Evolutionary conservation across 1,284 basidiomycete genomes (phyloP).

Genomic region (Cutaneotrichosporon cutaneum): DNA sequence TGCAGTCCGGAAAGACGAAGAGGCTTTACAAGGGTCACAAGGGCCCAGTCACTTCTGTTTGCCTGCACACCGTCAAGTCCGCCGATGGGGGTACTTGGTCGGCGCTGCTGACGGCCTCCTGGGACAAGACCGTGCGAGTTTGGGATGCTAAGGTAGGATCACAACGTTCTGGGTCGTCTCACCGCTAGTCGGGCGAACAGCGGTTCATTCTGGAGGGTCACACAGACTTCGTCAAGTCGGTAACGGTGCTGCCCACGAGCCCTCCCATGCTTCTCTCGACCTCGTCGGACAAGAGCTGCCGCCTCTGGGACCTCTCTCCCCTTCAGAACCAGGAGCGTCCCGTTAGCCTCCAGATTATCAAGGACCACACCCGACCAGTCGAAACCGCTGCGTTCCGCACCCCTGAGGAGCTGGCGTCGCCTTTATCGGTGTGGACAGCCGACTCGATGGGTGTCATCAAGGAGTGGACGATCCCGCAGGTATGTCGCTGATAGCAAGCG

Average conservation of each 20-base stretch:
- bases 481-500: constrained; percentile 12
- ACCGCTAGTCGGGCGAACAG: constrained; percentile 62
- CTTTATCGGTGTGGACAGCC: constrained; percentile 63
- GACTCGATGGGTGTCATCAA: constrained; percentile 84
- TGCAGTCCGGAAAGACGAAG: constrained; percentile 71
- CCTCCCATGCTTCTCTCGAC: constrained; percentile 71
- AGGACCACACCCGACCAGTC: constrained; percentile 34
- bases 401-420: constrained; percentile 28
- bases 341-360: constrained; percentile 58
- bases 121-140: constrained; percentile 84
- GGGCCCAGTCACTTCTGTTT: constrained; percentile 79
- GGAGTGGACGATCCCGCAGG: constrained; percentile 34
- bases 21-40: constrained; percentile 76
- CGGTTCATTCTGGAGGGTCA: constrained; percentile 76
- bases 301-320: constrained; percentile 69
- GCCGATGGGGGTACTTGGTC: constrained; percentile 19
- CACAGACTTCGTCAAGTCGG: constrained; percentile 79
- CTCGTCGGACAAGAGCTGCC: constrained; percentile 84
- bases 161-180: no score
- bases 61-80: constrained; percentile 56
- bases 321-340: constrained; percentile 58
- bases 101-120: constrained; percentile 74
- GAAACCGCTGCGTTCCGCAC: constrained; percentile 48
- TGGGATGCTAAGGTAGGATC: constrained; percentile 71
- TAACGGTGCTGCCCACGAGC: constrained; percentile 64